A percentile compares a stretch with the other conserved stretches of the same genome.
These are phyloP conservation scores for Cucumis variabilis DNA, from an alignment of 331 rosid species.

Conservation along the genomic window DNA sequence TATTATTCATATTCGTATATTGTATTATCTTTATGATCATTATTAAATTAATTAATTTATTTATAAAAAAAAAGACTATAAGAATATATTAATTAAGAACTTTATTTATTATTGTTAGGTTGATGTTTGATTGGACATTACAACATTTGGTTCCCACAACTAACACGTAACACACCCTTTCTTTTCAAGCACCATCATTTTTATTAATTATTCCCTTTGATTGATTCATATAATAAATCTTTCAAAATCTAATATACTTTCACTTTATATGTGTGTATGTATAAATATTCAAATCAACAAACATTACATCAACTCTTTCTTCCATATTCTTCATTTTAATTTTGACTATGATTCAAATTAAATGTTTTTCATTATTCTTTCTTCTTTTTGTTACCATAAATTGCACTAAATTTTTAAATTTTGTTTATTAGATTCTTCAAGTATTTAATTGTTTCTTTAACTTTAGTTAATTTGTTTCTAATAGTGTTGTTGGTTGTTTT, in stretches of 20 bases:
- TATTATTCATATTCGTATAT: too few relatives aligned
- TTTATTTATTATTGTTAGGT: background rate
- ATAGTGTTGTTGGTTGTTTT: too few relatives aligned
- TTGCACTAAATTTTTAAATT: too few relatives aligned
- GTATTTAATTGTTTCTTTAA: too few relatives aligned
- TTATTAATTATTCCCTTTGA: background rate
- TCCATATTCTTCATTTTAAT: background rate
- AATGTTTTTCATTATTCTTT: too few relatives aligned
- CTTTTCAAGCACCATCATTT: background rate
- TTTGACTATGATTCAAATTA: too few relatives aligned
- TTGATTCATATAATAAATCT: background rate
- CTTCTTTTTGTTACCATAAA: too few relatives aligned
- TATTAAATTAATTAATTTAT: too few relatives aligned
- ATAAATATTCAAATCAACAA: background rate
- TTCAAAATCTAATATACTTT: background rate
- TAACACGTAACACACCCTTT: background rate
- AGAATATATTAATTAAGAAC: background rate
- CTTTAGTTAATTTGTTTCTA: too few relatives aligned
- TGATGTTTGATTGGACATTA: background rate
- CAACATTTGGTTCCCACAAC: constrained; percentile 20
- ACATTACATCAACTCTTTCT: background rate
- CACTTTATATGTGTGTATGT: too few relatives aligned
- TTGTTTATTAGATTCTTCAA: too few relatives aligned
- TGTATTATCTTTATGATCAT: too few relatives aligned
- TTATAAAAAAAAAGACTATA: background rate